Evolutionary conservation across 805 yeast species (phyloP), one percentile per base, ranked within the genome.

Genomic region (Wickerhamiella sergipiensis): DNA sequence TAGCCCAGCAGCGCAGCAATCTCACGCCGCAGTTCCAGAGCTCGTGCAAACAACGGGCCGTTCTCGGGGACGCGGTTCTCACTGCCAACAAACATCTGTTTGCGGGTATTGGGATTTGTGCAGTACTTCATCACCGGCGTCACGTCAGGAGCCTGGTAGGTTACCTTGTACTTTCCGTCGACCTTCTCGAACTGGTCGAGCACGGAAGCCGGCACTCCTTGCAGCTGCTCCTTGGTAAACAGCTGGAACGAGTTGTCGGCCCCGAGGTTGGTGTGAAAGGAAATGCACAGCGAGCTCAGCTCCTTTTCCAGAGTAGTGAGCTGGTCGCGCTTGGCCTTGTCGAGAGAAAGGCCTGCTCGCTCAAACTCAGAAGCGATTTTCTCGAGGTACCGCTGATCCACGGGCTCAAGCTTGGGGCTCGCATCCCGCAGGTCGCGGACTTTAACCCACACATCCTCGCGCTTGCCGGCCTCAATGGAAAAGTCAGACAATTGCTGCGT

Each of bases 51-150:
- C 42, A 85, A 64, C 0, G 71, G 75, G 24, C 79, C 82, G 66
- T 86, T 86, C 50, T 52, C 51, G 54, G 74, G 76, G 9, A 81
- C 76, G 59, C 83, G 81, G 63, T 78, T 77, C 64, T 81, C 86
- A 64, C 81, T 82, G 26, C 81, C 87, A 45, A 76, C 59, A 57
- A 72, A 81, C 1, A 87, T 86, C 12, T 65, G 61, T 60, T 77
- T 79, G 67, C 95, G 77, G 2, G 92, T 83, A 19, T 74, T 75
- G 43, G 79, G 73, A 55, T 67, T 67, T 51, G 73, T 71, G 43
- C 94, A 89, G 64, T 79, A 79, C 63, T 83, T 83, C 64, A 84
- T 65, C n/a, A 83, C 82, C 1, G 94, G 94, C 54, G 81, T 69
- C 46, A 82, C 65, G 61, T 85, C 95, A 1, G 95, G 92, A 60